A percentile compares a stretch with the other conserved stretches of the same genome.
These are phyloP conservation scores for Xylaria sp. DNA, from an alignment of 495 filamentous ascomycete genomes.

Conservation along the genomic window DNA sequence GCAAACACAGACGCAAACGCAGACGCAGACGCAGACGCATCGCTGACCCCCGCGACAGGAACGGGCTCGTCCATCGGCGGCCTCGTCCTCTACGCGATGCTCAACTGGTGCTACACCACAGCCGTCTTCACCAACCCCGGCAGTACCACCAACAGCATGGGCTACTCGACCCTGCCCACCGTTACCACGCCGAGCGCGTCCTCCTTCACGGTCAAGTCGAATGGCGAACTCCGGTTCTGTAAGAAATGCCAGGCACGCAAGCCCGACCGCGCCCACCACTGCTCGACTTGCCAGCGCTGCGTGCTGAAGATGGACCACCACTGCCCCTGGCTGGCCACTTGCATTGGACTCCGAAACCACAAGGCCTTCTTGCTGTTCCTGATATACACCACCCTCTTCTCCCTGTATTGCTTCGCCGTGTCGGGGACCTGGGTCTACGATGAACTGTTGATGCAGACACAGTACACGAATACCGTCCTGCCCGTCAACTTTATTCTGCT, in stretches of 20 bases:
- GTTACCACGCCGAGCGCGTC: slow-evolving; percentile 60
- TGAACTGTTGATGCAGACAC: slow-evolving; percentile 73
- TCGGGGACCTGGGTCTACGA: slow-evolving; percentile 79
- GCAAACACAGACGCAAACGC: no score
- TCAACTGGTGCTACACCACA: slow-evolving; percentile 86
- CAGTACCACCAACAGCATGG: slow-evolving; percentile 58
- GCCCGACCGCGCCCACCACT: slow-evolving; percentile 96
- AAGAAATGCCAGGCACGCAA: slow-evolving; percentile 96
- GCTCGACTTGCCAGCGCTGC: slow-evolving; percentile 88
- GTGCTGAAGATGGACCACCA: slow-evolving; percentile 99
- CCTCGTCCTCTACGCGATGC: slow-evolving; percentile 73
- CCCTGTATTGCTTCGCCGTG: slow-evolving; percentile 77
- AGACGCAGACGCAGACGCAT: neutral
- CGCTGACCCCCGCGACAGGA: slow-evolving; percentile 39
- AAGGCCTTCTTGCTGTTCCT: slow-evolving; percentile 95
- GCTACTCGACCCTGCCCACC: slow-evolving; percentile 61
- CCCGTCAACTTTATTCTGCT: slow-evolving; percentile 92
- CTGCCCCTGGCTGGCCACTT: slow-evolving; percentile 97
- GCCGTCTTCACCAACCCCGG: slow-evolving; percentile 94
- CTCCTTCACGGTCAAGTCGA: slow-evolving; percentile 88
- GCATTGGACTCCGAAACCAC: slow-evolving; percentile 92
- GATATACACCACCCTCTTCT: slow-evolving; percentile 88
- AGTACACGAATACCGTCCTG: slow-evolving; percentile 70
- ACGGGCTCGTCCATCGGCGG: slow-evolving; percentile 61
- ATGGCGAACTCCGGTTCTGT: slow-evolving; percentile 85